Conservation (phyloP, 208 protist genomes). For the Leishmania gerbilli region DNA sequence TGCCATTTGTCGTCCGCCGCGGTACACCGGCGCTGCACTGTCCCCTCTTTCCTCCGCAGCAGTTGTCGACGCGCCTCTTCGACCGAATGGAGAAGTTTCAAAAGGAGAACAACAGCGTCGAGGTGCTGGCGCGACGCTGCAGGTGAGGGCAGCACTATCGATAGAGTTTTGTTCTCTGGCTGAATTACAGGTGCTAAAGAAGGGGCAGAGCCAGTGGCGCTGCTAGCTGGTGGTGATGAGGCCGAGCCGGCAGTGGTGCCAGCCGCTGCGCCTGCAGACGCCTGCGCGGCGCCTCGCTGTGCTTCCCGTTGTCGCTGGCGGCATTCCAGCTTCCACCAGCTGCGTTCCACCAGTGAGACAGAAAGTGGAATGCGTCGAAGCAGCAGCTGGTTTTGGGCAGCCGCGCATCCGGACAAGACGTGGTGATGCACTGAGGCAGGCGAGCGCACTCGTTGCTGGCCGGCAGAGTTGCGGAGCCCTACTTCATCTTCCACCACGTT, state of each 20-base stretch:
- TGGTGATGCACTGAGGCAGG: background rate
- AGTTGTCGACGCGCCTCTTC: slow-evolving; percentile 55
- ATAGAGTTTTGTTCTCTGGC: background rate
- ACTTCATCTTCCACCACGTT: background rate
- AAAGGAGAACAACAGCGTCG: slow-evolving; percentile 25
- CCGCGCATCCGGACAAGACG: background rate
- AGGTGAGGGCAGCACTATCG: background rate
- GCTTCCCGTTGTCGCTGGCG: slow-evolving; percentile 9
- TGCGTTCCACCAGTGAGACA: slow-evolving; percentile 76
- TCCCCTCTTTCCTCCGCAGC: slow-evolving; percentile 22
- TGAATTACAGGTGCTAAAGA: background rate
- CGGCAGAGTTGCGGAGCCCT: background rate
- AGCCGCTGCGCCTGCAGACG: background rate
- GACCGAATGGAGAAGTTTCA: slow-evolving; percentile 46
- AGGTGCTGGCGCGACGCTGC: slow-evolving; percentile 21
- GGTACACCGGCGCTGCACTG: slow-evolving; percentile 5
- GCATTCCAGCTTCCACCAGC: slow-evolving; percentile 32
- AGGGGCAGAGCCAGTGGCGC: background rate
- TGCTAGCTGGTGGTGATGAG: background rate
- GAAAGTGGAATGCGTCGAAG: slow-evolving; percentile 67
- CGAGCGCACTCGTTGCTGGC: background rate
- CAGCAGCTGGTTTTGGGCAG: slow-evolving; percentile 54
- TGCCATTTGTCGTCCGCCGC: slow-evolving; percentile 6
- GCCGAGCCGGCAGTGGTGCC: background rate
- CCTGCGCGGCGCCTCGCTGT: background rate